Evolutionary conservation across 345 rosid species (phyloP).

Genomic region (Orychophragmus violaceus): DNA sequence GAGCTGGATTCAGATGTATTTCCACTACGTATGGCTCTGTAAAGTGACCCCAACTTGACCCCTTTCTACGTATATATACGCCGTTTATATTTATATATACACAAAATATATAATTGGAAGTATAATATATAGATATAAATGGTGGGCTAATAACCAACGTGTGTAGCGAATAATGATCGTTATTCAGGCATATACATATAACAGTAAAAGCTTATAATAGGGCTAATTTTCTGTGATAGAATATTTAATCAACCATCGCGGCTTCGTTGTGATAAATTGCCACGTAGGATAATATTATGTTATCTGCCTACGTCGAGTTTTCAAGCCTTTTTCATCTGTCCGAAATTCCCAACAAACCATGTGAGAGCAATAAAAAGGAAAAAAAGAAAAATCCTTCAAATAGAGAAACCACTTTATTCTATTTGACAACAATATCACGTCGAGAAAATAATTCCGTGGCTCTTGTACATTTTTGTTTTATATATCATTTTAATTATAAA

Average conservation of each 20-base stretch:
- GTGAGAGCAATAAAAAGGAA: not conserved
- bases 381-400: not conserved
- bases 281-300: slow-evolving; percentile 4
- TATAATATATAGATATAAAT: not conserved
- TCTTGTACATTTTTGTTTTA: not conserved
- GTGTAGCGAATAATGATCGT: not conserved
- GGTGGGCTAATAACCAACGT: not conserved
- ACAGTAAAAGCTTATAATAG: not conserved
- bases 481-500: too few relatives aligned
- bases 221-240: not conserved
- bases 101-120: not conserved
- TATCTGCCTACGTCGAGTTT: slow-evolving; percentile 5
- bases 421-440: slow-evolving; percentile 15
- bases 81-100: not conserved
- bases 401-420: slow-evolving; percentile 25
- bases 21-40: slow-evolving; percentile 35
- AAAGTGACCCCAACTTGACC: slow-evolving; percentile 33
- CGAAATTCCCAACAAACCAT: slow-evolving; percentile 30
- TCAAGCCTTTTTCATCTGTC: not conserved
- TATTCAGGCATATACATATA: not conserved
- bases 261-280: not conserved
- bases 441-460: not conserved
- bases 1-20: slow-evolving; percentile 37
- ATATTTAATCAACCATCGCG: not conserved
- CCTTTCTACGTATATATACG: slow-evolving; percentile 23